Conservation (phyloP, 2,329 filamentous ascomycete species). For the Ophiostoma angusticollis region DNA sequence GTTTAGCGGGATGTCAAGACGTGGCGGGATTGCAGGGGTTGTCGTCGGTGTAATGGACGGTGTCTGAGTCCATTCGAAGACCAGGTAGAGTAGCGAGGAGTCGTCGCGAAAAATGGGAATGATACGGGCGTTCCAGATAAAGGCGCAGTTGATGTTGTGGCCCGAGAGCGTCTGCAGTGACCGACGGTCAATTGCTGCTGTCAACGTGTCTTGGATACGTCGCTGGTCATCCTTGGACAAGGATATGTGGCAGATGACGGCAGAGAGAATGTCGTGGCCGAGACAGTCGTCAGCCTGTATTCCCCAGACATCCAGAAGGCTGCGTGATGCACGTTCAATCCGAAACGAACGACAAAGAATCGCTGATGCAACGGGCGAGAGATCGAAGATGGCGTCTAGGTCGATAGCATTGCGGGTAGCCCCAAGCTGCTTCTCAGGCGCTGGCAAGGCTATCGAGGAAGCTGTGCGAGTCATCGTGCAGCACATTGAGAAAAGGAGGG, state of each 20-base stretch:
- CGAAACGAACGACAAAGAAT: constrained; percentile 20
- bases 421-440: too few species aligned
- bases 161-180: constrained; percentile 14
- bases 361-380: constrained; percentile 20
- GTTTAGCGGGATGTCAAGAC: too few species aligned
- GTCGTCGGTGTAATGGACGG: not conserved
- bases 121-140: constrained; percentile 20
- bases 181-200: constrained; percentile 18
- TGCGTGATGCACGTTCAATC: constrained; percentile 20
- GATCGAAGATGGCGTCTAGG: constrained; percentile 18
- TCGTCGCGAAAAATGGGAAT: constrained; percentile 20
- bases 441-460: too few species aligned
- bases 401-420: constrained; percentile 6
- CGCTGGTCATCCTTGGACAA: constrained; percentile 18
- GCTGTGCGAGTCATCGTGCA: too few species aligned
- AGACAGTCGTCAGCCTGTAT: constrained; percentile 17
- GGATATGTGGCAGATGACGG: constrained; percentile 17
- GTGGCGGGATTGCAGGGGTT: not conserved
- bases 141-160: constrained; percentile 13
- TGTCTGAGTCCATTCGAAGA: constrained; percentile 20
- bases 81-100: constrained; percentile 19
- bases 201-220: constrained; percentile 18
- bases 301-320: constrained; percentile 19
- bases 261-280: constrained; percentile 18
- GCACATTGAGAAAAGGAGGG: too few species aligned